These are phyloP conservation scores for Ustilago nuda DNA, from an alignment of 1,284 basidiomycete genomes.

Conservation along the genomic window DNA sequence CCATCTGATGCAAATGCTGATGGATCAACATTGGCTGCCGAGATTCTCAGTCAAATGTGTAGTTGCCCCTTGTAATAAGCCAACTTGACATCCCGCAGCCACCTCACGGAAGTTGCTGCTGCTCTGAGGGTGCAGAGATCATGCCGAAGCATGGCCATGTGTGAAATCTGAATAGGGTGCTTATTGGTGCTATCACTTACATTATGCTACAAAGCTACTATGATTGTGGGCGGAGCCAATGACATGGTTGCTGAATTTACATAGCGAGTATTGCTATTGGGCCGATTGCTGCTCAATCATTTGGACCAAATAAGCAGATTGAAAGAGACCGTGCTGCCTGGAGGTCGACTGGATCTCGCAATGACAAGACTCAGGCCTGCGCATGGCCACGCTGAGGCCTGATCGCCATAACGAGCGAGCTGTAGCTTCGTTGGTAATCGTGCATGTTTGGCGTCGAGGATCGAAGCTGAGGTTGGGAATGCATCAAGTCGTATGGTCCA, in stretches of 20 bases:
- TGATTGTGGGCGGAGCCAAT: too few relatives aligned
- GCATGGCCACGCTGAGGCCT: not conserved
- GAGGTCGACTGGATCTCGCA: not conserved
- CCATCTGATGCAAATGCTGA: not conserved
- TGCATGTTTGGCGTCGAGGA: constrained; percentile 8
- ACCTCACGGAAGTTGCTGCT: not conserved
- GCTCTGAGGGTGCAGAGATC: not conserved
- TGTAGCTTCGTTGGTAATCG: not conserved
- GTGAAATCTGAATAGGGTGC: too few relatives aligned
- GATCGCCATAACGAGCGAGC: constrained; percentile 7
- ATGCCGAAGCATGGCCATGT: not conserved
- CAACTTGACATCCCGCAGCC: not conserved
- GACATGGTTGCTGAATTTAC: too few relatives aligned
- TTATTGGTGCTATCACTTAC: not conserved
- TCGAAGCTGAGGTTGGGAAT: constrained; percentile 3
- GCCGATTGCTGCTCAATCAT: too few relatives aligned
- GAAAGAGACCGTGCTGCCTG: not conserved
- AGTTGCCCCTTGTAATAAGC: not conserved
- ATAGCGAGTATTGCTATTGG: not conserved
- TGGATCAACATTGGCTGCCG: not conserved
- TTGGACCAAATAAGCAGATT: not conserved
- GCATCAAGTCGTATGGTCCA: not conserved
- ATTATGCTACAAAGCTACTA: not conserved
- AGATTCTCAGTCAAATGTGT: not conserved
- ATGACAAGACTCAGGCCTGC: not conserved